Evolutionary conservation across 257 asterid genomes (phyloP), one percentile per base, ranked within the genome.

Genomic region (Przewalskia tangutica): DNA sequence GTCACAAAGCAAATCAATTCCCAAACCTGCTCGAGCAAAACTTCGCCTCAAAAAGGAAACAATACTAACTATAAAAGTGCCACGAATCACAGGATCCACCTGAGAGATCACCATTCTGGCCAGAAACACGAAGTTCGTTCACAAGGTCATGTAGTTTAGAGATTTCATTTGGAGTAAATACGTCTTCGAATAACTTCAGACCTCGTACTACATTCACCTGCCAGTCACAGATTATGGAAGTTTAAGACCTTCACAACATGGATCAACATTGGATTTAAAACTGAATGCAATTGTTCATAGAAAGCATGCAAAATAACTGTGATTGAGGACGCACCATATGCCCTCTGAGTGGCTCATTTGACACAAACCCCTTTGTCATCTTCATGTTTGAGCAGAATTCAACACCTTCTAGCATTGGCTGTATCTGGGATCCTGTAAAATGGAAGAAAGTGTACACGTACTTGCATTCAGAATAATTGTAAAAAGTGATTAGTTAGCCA

Each of bases 141-240:
- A 90, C 97, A 79, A 90, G 90, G 87, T 92, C 93, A 79, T 87
- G 89, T 90, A 95, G 87, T 86, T 94, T 95, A 48, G 95, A 88
- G 81, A 95, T 90, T 91, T 94, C 98, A 75, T 80, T 81, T 40
- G 91, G 94, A 51, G 93, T 91, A 86, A 95, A 94, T 36, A 95
- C 73, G 86, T 88, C 94, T 85, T 95, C 98, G 50, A 91, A 92
- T 83, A 92, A 85, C 91, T 95, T 95, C 76, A 95, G 95, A 80
- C 99, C 99, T 89, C 92, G 89, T 73, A 94, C 97, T 76, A 94
- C 97, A 81, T 95, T 95, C 86, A 95, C 93, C 99, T 95, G 95
- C 81, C 83, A 84, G 67, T 20, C 36, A 78, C 46, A 82, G 56
- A 58, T 50, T 48, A 73, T 48, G 13, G 79, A 73, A 73, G 44